phyloP scores from a whole-genome alignment of 2,329 filamentous ascomycete genomes.

The Fusarium metavorans region DNA sequence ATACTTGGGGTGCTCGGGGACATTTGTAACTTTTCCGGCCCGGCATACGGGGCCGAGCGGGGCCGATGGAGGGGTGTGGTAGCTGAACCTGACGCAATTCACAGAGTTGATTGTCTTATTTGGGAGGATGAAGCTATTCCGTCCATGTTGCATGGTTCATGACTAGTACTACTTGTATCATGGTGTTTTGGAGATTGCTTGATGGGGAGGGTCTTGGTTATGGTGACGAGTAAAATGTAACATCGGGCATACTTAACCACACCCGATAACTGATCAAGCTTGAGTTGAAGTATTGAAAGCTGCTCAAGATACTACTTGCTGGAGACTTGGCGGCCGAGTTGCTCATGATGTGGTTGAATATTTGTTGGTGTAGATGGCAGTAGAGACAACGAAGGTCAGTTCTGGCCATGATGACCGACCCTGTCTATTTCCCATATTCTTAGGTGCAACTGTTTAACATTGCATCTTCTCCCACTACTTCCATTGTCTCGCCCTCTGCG shows the following conservation, averaged over 20 bases:
- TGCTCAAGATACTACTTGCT: background rate
- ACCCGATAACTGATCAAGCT: background rate
- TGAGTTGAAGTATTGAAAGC: background rate
- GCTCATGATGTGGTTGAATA: too few species aligned
- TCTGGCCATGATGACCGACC: background rate
- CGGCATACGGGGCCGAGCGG: constrained; percentile 27
- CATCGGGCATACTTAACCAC: too few species aligned
- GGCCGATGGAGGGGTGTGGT: constrained; percentile 8
- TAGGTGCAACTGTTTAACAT: background rate
- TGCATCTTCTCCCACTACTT: background rate
- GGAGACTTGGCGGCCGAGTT: background rate
- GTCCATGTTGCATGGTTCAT: background rate
- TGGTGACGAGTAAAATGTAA: background rate
- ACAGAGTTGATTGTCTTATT: background rate
- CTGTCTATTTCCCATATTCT: background rate
- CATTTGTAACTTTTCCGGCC: constrained; percentile 37
- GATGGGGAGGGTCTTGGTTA: background rate
- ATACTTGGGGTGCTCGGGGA: constrained; percentile 11
- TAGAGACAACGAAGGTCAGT: background rate
- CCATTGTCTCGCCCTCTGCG: background rate
- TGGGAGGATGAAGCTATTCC: background rate
- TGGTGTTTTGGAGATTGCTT: background rate
- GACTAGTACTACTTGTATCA: background rate
- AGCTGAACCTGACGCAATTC: background rate
- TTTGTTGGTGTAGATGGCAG: background rate